Percentiles rank a stretch among this genome's conserved stretches.
These are phyloP conservation scores for Oropetium thomaeum DNA, from an alignment of 176 grass and related monocot species.

Conservation along the genomic window DNA sequence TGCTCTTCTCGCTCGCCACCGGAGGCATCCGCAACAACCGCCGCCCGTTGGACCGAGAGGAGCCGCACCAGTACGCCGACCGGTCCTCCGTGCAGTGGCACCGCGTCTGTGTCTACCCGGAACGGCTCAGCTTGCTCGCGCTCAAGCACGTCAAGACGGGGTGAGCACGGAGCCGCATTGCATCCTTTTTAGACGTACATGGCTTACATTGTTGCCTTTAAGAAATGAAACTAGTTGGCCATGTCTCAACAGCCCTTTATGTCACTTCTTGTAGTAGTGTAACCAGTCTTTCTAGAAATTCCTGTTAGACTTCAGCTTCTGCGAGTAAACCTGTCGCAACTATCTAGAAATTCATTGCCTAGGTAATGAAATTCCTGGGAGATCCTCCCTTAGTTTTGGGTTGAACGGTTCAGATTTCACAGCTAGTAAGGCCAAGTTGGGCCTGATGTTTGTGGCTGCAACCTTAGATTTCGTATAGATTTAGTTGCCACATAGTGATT, in stretches of 20 bases:
- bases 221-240: neutral
- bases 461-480: conserved; percentile 14
- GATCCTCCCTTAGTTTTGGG: neutral
- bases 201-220: neutral
- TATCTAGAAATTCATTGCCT: neutral
- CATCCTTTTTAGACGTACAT: neutral
- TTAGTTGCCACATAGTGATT: neutral
- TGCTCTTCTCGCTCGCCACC: conserved; percentile 80
- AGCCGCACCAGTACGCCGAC: conserved; percentile 70
- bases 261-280: no score
- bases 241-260: neutral
- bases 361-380: neutral
- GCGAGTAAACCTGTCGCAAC: neutral
- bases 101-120: conserved; percentile 68
- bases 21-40: conserved; percentile 96
- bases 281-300: no score
- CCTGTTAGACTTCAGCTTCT: neutral
- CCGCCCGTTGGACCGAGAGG: conserved; percentile 68
- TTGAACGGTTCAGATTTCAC: neutral
- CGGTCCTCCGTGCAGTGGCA: conserved; percentile 95
- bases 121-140: conserved; percentile 49
- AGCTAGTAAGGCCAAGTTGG: neutral
- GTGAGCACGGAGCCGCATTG: conserved; percentile 39
- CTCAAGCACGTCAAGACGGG: conserved; percentile 73
- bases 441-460: neutral